These are phyloP conservation scores for Peterozyma xylosa DNA, from an alignment of 805 yeast species.

Conservation along the genomic window DNA sequence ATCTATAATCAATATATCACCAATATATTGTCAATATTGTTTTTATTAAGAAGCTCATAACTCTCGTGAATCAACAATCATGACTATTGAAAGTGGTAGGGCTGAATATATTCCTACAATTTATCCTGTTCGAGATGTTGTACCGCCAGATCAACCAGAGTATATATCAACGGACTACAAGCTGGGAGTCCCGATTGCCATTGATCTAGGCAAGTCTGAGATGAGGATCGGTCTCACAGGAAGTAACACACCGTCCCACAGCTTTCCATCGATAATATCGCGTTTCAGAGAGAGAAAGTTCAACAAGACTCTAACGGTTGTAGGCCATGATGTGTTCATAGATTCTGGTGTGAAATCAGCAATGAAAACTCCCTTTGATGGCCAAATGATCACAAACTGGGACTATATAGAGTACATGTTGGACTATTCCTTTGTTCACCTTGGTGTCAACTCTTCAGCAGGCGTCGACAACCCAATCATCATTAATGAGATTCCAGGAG, in stretches of 20 bases:
- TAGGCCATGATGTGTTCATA: conserved; percentile 75
- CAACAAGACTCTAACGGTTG: conserved; percentile 53
- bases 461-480: conserved; percentile 71
- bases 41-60: no score
- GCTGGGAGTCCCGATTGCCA: conserved; percentile 66
- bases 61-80: no score
- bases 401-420: conserved; percentile 76
- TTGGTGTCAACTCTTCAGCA: conserved; percentile 53
- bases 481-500: conserved; percentile 70
- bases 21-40: no score
- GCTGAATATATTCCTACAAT: conserved; percentile 10
- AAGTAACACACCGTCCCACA: conserved; percentile 40
- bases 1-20: no score
- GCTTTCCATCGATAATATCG: conserved; percentile 63
- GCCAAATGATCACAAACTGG: conserved; percentile 85
- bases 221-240: conserved; percentile 55
- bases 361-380: conserved; percentile 79
- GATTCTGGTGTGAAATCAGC: conserved; percentile 66
- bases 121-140: conserved; percentile 33
- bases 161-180: conserved; percentile 42
- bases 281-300: conserved; percentile 72
- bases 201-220: conserved; percentile 73
- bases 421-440: conserved; percentile 76
- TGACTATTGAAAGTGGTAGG: no score
- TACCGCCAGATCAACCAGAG: conserved; percentile 30